Conservation (phyloP, 768 basidiomycete genomes). For the Hydnum rufescens region DNA sequence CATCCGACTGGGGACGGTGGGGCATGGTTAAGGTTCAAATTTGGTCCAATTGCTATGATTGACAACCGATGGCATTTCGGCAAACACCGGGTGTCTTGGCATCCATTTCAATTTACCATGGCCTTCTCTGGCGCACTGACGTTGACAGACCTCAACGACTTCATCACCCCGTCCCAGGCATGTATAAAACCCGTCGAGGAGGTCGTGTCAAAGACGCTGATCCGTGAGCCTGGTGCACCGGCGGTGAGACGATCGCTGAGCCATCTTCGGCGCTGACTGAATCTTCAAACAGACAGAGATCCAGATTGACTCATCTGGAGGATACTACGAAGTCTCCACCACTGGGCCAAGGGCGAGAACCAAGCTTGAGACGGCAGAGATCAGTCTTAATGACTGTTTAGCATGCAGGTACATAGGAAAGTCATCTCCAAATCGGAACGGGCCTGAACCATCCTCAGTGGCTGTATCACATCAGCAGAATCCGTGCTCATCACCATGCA, state of each 20-base stretch:
- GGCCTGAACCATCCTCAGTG: conserved; percentile 27
- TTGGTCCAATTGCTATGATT: neutral
- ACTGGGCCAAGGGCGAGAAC: conserved; percentile 13
- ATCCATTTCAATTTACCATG: too few species aligned
- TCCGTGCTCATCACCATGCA: conserved; percentile 91
- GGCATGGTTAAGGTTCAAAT: neutral
- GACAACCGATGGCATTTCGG: too few species aligned
- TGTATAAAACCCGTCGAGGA: conserved; percentile 89
- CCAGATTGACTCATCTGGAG: conserved; percentile 60
- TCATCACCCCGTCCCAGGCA: conserved; percentile 86
- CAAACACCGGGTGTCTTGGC: too few species aligned
- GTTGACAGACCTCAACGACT: conserved; percentile 89
- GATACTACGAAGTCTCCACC: conserved; percentile 61
- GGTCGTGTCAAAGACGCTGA: conserved; percentile 24
- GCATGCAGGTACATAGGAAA: conserved; percentile 67
- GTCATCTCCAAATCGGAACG: neutral
- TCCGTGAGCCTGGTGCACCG: conserved; percentile 24
- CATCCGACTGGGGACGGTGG: neutral
- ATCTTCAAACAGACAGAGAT: conserved; percentile 59
- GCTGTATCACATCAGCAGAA: conserved; percentile 97
- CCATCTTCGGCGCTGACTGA: conserved; percentile 6
- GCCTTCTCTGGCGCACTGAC: conserved; percentile 83
- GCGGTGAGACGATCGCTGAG: conserved; percentile 16
- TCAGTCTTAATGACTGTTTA: conserved; percentile 91
- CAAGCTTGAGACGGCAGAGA: conserved; percentile 83